phyloP scores from a whole-genome alignment of 768 basidiomycete species.

The Amanita inopinata region DNA sequence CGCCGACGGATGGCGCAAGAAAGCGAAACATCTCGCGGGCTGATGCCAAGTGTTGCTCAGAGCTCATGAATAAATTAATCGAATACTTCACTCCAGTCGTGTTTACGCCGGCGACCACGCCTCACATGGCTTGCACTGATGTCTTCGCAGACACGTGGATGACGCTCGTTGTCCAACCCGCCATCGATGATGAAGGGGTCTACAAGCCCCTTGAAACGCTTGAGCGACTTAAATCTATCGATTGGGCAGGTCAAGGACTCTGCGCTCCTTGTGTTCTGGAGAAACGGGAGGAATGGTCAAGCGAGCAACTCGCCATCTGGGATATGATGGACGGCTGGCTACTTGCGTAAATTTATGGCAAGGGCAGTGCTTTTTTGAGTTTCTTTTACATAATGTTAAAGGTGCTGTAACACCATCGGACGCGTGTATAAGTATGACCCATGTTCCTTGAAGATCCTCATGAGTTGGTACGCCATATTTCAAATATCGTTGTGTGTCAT shows the following conservation, averaged over 20 bases:
- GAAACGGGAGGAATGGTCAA: slow-evolving; percentile 58
- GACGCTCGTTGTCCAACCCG: slow-evolving; percentile 56
- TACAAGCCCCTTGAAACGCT: slow-evolving; percentile 68
- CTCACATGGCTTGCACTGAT: slow-evolving; percentile 69
- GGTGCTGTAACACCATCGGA: slow-evolving; percentile 7
- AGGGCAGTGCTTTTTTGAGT: not conserved
- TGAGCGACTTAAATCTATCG: slow-evolving; percentile 43
- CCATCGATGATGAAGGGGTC: slow-evolving; percentile 50
- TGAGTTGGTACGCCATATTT: not conserved
- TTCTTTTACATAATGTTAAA: slow-evolving; percentile 6
- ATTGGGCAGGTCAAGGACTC: slow-evolving; percentile 51
- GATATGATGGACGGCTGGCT: slow-evolving; percentile 52
- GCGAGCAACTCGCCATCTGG: slow-evolving; percentile 54
- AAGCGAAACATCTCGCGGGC: not conserved
- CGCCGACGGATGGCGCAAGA: not conserved
- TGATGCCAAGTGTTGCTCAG: slow-evolving; percentile 13
- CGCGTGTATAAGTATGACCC: slow-evolving; percentile 1
- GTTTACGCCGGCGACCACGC: slow-evolving; percentile 60
- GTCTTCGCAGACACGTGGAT: slow-evolving; percentile 67
- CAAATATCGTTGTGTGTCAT: no score
- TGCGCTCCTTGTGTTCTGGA: slow-evolving; percentile 48
- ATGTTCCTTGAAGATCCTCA: slow-evolving; percentile 7
- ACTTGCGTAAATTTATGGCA: not conserved
- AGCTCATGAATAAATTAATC: slow-evolving; percentile 47
- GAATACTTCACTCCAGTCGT: slow-evolving; percentile 62